Evolutionary conservation across 148 eudicot genomes (phyloP).

Genomic region (Spergularia bocconei): DNA sequence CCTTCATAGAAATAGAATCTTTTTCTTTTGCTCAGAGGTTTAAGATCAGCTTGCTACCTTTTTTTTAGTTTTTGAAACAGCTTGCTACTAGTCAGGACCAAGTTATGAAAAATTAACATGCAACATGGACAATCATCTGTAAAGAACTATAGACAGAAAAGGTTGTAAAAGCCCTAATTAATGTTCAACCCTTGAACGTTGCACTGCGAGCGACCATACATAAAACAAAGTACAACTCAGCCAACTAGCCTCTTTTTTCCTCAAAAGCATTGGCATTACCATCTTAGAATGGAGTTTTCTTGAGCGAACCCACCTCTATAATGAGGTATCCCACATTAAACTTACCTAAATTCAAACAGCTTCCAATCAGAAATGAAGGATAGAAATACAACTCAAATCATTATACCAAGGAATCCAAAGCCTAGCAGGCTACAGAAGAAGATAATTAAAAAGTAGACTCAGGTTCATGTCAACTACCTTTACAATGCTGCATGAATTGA

Average conservation of each 20-base stretch:
- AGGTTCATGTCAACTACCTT: conserved; percentile 60
- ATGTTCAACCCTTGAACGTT: conserved; percentile 13
- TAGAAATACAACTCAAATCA: conserved; percentile 18
- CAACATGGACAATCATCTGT: conserved; percentile 8
- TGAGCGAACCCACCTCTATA: conserved; percentile 32
- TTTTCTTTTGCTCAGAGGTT: conserved; percentile 8
- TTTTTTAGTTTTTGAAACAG: background rate
- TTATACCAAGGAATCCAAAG: conserved; percentile 23
- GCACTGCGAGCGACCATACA: conserved; percentile 9
- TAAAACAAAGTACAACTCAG: conserved; percentile 20
- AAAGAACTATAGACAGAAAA: conserved; percentile 12
- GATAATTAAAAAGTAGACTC: conserved; percentile 28
- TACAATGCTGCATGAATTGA: conserved; percentile 54
- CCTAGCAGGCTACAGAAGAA: conserved; percentile 21
- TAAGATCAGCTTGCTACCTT: conserved; percentile 16
- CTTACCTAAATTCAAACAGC: conserved; percentile 42
- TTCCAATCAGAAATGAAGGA: conserved; percentile 28
- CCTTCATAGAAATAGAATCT: too few relatives aligned
- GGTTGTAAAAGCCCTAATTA: conserved; percentile 21
- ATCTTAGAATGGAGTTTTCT: conserved; percentile 29
- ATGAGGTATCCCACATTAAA: conserved; percentile 31
- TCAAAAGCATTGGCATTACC: conserved; percentile 30
- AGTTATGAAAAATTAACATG: conserved; percentile 21
- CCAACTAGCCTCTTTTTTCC: conserved; percentile 27
- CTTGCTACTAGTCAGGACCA: conserved; percentile 8